Base-by-base conservation (phyloP, 2,329 filamentous ascomycete species). In the Hymenoscyphus infarciens region DNA sequence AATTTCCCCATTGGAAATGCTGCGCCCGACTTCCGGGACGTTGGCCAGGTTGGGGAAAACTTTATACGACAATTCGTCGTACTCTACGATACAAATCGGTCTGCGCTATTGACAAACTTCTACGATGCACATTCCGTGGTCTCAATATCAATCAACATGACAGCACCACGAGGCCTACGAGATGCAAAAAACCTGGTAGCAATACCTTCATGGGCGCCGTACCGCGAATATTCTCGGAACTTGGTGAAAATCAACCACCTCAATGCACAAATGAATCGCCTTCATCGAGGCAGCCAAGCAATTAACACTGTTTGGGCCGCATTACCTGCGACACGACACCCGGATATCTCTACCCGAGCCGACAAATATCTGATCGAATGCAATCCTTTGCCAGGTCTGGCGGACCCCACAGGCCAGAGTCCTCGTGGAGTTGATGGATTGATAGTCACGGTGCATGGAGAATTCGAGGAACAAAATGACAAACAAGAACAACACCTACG, bases 361-460 rank as follows among this genome's bases (percentile, higher is more conserved):
- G 81, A 84, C 71, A 90, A 92, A 70, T 96, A 92, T 81, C 84
- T 92, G 59, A 86, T 96, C 72, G 92, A 96, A 75, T 93, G 91
- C 68, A 88, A 92, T 70, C 83, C 88, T 16, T 79, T 93, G 38
- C 84, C 87, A 1, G 87, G 88, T 38, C 81, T 96, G 27, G 82
- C 83, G 2, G 91, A 96, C 69, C 87, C 87, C 2, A 83, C 82
- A 13, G 86, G 87, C 1, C 81, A 87, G 66, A 87, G 81, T 64
- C 74, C 78, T 0, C 78, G 79, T 22, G 91, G 90, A 4, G 90
- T 94, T 22, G 89, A 90, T 66, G 91, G 92, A 7, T 83, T 96
- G 67, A 82, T 91, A 57, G 84, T 96, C 68, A 88, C 84, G 7
- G 82, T 94, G n/a, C 90, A 95, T 70, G 90, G 92, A 66, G 90